Conservation (phyloP, 176 grass and related monocot genomes). For the Bolboschoenus planiculmis region DNA sequence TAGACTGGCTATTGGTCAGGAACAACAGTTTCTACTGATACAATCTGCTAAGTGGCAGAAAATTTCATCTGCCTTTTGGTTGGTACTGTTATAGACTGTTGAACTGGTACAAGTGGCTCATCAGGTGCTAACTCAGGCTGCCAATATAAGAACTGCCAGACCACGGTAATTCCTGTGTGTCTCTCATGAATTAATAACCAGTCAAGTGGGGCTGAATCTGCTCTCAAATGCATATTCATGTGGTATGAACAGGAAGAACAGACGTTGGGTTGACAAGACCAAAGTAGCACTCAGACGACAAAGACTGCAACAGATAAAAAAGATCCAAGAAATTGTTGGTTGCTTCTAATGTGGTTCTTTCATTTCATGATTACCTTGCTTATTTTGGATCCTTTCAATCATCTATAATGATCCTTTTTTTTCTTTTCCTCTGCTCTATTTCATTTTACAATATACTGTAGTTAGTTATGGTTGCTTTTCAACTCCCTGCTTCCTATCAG, state of each 20-base stretch:
- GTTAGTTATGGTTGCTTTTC: neutral
- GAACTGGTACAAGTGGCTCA: too few species aligned
- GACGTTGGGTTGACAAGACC: neutral
- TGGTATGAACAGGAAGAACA: neutral
- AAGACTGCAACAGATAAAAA: neutral
- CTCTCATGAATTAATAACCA: neutral
- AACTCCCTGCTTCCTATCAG: neutral
- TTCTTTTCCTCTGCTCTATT: neutral
- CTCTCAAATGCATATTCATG: neutral
- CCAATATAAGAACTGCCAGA: neutral
- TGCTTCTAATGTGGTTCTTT: neutral
- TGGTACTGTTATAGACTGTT: neutral
- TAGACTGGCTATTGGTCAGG: neutral
- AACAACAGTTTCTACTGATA: neutral
- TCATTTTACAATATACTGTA: neutral
- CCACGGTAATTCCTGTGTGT: neutral
- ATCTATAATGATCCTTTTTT: neutral
- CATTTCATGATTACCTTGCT: neutral
- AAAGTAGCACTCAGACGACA: neutral
- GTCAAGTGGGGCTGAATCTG: neutral
- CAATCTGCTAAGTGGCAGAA: neutral
- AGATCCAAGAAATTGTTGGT: neutral
- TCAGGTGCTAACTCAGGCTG: neutral
- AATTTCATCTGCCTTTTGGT: neutral
- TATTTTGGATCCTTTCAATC: neutral